These are phyloP conservation scores for Solanum hybrid DNA, from an alignment of 305 asterid species.

Conservation along the genomic window DNA sequence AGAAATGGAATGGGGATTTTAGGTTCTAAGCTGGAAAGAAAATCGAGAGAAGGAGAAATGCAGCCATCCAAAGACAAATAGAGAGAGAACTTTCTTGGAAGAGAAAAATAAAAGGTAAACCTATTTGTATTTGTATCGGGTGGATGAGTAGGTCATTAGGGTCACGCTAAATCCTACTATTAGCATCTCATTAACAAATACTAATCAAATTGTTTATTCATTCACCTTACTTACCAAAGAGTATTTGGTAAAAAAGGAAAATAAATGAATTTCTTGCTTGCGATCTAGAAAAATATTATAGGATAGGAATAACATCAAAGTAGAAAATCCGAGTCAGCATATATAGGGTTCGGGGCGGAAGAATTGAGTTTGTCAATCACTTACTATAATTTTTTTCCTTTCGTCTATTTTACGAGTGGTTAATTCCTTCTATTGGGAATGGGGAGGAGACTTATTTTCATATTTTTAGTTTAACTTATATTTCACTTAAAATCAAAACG, in stretches of 20 bases:
- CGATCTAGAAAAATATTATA: neutral
- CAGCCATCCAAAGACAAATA: neutral
- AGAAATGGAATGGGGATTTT: neutral
- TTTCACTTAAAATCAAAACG: neutral
- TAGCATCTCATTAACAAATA: neutral
- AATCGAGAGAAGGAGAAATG: constrained; percentile 6
- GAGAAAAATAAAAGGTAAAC: neutral
- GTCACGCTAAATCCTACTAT: neutral
- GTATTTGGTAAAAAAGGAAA: neutral
- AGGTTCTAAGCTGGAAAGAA: neutral
- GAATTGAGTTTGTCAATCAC: neutral
- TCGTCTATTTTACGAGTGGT: neutral
- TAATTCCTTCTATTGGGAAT: no score
- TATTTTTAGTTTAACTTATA: neutral
- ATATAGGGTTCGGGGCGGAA: no score
- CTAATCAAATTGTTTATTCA: neutral
- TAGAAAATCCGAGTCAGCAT: neutral
- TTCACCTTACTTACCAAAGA: neutral
- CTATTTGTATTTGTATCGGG: neutral
- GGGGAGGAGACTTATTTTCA: neutral
- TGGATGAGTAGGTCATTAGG: neutral
- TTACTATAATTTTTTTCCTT: no score
- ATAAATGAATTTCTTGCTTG: neutral
- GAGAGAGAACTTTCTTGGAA: constrained; percentile 31
- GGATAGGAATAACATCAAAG: no score